Conservation (phyloP, 1,139 yeast species). For the Yamadazyma friedrichii region DNA sequence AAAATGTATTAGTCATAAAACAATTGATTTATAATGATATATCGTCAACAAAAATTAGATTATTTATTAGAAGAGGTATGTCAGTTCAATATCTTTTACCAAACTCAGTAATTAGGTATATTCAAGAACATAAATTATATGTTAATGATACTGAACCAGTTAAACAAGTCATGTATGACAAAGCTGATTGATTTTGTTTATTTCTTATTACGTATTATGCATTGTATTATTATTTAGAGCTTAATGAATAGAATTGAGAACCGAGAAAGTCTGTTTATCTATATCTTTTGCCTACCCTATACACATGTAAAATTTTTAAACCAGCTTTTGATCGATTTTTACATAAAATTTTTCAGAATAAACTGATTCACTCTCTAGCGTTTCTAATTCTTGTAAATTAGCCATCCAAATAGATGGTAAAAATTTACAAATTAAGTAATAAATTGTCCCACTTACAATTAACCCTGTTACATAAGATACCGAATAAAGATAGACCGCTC, state of each 20-base stretch:
- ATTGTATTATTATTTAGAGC: neutral
- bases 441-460: constrained; percentile 9
- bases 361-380: too few relatives aligned
- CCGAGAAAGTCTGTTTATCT: neutral
- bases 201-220: constrained; percentile 1
- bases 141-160: constrained; percentile 89
- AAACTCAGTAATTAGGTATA: constrained; percentile 89
- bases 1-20: constrained; percentile 90
- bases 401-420: constrained; percentile 15
- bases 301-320: neutral
- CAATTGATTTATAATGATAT: constrained; percentile 96
- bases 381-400: constrained; percentile 9
- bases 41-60: constrained; percentile 88
- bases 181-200: constrained; percentile 31
- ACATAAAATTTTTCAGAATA: too few relatives aligned
- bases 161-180: constrained; percentile 74
- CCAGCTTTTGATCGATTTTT: neutral
- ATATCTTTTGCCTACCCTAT: too few relatives aligned
- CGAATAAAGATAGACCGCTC: constrained; percentile 13
- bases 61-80: constrained; percentile 93
- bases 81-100: constrained; percentile 93
- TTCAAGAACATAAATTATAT: constrained; percentile 87
- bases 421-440: constrained; percentile 10
- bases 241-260: neutral
- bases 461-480: constrained; percentile 10